Evolutionary conservation across 805 yeast genomes (phyloP).

Genomic region (Ogataea corticis): DNA sequence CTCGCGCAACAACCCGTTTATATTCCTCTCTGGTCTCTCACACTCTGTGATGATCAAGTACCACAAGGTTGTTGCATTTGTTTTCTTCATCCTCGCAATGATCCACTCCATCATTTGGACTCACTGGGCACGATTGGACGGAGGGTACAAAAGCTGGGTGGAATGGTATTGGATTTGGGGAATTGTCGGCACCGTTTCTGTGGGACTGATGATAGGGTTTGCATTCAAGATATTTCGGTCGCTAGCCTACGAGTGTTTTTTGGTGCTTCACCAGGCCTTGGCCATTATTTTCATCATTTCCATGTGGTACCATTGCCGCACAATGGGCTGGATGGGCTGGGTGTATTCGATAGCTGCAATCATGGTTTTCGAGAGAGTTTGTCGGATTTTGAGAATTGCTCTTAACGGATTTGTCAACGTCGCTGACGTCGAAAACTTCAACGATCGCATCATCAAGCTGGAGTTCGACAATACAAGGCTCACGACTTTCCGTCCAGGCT

Average conservation of each 20-base stretch:
- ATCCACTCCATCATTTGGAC: conserved; percentile 64
- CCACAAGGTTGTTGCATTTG: conserved; percentile 68
- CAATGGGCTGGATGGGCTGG: conserved; percentile 45
- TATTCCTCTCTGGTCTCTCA: conserved; percentile 60
- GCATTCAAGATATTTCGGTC: conserved; percentile 34
- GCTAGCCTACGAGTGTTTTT: conserved; percentile 42
- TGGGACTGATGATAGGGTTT: conserved; percentile 18
- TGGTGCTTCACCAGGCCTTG: conserved; percentile 40
- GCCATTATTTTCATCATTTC: conserved; percentile 41
- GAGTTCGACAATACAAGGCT: conserved; percentile 22
- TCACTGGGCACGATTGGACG: conserved; percentile 40
- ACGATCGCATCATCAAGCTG: conserved; percentile 20
- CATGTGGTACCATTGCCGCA: conserved; percentile 41
- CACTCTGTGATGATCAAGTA: conserved; percentile 59
- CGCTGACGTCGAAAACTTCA: conserved; percentile 13
- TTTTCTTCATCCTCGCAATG: conserved; percentile 46
- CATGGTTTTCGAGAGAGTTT: conserved; percentile 41
- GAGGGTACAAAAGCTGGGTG: conserved; percentile 43
- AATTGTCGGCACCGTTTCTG: conserved; percentile 20
- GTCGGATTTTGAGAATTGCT: conserved; percentile 36
- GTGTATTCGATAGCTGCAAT: conserved; percentile 39
- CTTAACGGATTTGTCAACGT: conserved; percentile 26
- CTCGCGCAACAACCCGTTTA: conserved; percentile 70
- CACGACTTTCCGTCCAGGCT: conserved; percentile 45
- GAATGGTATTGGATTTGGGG: conserved; percentile 48